phyloP scores from a whole-genome alignment of 345 rosid genomes.

The Acer yangbiense region DNA sequence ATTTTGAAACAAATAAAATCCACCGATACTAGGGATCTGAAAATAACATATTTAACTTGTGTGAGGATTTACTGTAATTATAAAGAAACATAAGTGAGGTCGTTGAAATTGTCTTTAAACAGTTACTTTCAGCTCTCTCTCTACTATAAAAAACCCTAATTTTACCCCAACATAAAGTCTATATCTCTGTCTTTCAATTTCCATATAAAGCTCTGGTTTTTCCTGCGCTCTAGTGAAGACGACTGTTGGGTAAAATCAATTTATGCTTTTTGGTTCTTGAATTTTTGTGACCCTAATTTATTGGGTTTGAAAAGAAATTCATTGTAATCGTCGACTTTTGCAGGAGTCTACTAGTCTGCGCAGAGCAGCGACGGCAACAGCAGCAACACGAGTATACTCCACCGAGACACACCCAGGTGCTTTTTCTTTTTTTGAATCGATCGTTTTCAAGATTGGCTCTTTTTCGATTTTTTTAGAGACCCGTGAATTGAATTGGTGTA shows the following conservation, averaged over 20 bases:
- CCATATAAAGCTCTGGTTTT: background rate
- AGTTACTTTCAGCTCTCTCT: background rate
- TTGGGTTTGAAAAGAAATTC: background rate
- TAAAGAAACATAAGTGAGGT: background rate
- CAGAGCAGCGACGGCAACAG: background rate
- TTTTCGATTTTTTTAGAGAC: background rate
- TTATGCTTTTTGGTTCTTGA: background rate
- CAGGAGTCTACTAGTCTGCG: background rate
- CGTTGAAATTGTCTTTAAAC: background rate
- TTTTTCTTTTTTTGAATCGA: background rate
- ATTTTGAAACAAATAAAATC: background rate
- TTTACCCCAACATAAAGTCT: background rate
- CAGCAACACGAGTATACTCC: background rate
- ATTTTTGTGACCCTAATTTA: background rate
- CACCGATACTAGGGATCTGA: background rate
- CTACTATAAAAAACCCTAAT: background rate
- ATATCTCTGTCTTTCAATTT: background rate
- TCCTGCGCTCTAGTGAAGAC: conserved; percentile 1
- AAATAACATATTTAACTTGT: background rate
- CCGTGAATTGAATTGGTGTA: background rate
- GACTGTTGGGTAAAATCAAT: background rate
- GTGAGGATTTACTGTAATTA: background rate
- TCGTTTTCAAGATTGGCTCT: background rate
- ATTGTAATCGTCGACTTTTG: background rate
- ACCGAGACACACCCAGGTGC: background rate